Conservation (phyloP, 345 rosid species). For the Leavenworthia alabamica region DNA sequence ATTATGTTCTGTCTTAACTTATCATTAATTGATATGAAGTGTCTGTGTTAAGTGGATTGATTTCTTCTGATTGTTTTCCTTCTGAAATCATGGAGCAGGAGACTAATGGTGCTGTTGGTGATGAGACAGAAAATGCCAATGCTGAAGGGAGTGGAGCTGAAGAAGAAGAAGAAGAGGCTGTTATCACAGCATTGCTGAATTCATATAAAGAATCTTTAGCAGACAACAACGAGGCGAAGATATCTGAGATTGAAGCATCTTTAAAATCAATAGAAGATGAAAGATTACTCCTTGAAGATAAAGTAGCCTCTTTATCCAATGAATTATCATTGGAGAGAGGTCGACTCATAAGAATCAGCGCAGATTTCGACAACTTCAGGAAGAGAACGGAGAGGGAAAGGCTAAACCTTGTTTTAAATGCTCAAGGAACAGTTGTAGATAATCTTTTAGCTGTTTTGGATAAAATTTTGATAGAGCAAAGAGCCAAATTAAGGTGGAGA, state of each 20-base stretch:
- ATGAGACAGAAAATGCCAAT: conserved; percentile 34
- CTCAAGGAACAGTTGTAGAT: conserved; percentile 92
- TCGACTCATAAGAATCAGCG: conserved; percentile 74
- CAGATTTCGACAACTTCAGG: conserved; percentile 94
- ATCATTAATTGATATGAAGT: not conserved
- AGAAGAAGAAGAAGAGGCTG: conserved; percentile 52
- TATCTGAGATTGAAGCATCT: conserved; percentile 61
- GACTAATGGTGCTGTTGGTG: conserved; percentile 44
- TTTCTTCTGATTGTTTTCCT: conserved; percentile 9
- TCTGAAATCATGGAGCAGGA: conserved; percentile 48
- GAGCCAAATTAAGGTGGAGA: conserved; percentile 69
- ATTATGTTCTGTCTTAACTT: not conserved
- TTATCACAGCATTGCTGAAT: conserved; percentile 37
- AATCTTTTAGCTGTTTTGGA: conserved; percentile 71
- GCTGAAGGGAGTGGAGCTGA: too few species aligned
- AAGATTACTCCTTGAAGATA: conserved; percentile 46
- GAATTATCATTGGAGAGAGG: conserved; percentile 63
- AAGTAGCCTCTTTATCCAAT: conserved; percentile 49
- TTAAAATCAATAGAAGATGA: conserved; percentile 65
- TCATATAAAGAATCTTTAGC: conserved; percentile 68
- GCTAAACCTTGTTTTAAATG: conserved; percentile 67
- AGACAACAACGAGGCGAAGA: conserved; percentile 46
- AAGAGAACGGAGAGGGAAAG: conserved; percentile 90
- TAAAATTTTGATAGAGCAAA: conserved; percentile 96
- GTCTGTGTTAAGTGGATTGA: not conserved